These are phyloP conservation scores for Quercus lobata DNA, from an alignment of 331 rosid genomes.

Conservation along the genomic window DNA sequence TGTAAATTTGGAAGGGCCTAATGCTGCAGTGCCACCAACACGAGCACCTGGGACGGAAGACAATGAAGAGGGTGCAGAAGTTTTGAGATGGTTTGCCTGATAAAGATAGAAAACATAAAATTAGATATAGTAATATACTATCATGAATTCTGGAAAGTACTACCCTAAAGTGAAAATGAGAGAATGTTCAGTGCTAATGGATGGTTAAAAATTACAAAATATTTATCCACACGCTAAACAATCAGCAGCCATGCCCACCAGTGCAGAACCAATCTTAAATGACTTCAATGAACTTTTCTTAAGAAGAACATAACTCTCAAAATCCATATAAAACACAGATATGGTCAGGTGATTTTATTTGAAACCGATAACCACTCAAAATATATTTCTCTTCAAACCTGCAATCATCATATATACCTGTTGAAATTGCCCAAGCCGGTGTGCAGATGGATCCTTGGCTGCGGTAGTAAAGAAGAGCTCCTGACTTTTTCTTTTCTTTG, in stretches of 20 bases:
- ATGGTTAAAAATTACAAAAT: neutral
- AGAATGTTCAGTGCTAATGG: neutral
- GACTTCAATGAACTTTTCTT: neutral
- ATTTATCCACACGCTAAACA: neutral
- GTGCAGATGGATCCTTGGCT: slow-evolving; percentile 61
- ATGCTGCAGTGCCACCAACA: slow-evolving; percentile 47
- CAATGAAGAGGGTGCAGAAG: slow-evolving; percentile 51
- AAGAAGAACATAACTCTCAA: neutral
- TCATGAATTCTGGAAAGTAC: neutral
- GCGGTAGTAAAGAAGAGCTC: slow-evolving; percentile 62
- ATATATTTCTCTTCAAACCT: slow-evolving; percentile 4
- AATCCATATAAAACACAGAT: neutral
- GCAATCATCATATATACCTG: slow-evolving; percentile 57
- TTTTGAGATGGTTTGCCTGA: slow-evolving; percentile 59
- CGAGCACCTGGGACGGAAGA: slow-evolving; percentile 51
- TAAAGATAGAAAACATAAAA: slow-evolving; percentile 21
- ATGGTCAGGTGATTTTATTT: neutral
- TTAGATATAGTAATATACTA: slow-evolving; percentile 16
- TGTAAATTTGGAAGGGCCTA: slow-evolving; percentile 74
- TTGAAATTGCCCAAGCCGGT: slow-evolving; percentile 57
- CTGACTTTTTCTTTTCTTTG: slow-evolving; percentile 74
- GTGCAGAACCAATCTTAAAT: neutral
- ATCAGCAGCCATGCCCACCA: neutral
- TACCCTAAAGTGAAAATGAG: neutral
- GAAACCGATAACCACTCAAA: slow-evolving; percentile 12